Evolutionary conservation across 2,329 filamentous ascomycete genomes (phyloP).

Genomic region (Paracoccidioides lutzii): DNA sequence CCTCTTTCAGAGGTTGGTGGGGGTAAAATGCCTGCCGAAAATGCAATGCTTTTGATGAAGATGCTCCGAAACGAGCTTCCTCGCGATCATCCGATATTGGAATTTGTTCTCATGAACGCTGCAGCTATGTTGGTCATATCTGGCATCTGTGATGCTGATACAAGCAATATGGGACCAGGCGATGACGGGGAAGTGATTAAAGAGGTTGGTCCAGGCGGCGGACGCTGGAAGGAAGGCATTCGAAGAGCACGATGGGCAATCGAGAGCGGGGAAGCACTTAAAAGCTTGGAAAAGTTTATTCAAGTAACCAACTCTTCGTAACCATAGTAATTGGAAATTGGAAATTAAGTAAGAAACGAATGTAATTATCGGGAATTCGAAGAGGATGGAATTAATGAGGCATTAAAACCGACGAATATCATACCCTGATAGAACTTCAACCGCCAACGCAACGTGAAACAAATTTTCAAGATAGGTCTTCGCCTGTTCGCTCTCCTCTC

Average conservation of each 20-base stretch:
- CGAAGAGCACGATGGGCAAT: constrained; percentile 79
- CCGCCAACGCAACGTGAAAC: neutral
- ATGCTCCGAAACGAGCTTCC: constrained; percentile 63
- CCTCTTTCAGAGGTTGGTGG: constrained; percentile 66
- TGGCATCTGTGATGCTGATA: constrained; percentile 73
- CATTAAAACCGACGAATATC: neutral
- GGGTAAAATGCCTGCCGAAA: constrained; percentile 74
- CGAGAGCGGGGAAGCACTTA: constrained; percentile 72
- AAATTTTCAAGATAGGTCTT: neutral
- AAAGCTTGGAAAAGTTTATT: constrained; percentile 71
- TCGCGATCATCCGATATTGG: constrained; percentile 68
- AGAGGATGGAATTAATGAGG: neutral
- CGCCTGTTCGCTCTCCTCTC: neutral
- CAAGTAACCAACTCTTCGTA: constrained; percentile 55
- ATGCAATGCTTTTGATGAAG: constrained; percentile 67
- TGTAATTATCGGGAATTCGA: neutral
- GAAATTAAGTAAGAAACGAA: neutral
- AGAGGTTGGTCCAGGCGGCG: constrained; percentile 72
- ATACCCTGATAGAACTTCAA: too few relatives aligned
- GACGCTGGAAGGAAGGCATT: constrained; percentile 91
- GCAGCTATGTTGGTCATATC: constrained; percentile 76
- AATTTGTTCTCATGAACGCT: constrained; percentile 91
- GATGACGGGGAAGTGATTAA: constrained; percentile 70
- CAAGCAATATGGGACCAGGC: constrained; percentile 63
- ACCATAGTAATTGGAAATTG: constrained; percentile 5